A percentile compares a stretch with the other conserved stretches of the same genome.
Evolutionary conservation across 75 land plant genomes (phyloP).

Genomic region (Chamaecyparis obtusa): DNA sequence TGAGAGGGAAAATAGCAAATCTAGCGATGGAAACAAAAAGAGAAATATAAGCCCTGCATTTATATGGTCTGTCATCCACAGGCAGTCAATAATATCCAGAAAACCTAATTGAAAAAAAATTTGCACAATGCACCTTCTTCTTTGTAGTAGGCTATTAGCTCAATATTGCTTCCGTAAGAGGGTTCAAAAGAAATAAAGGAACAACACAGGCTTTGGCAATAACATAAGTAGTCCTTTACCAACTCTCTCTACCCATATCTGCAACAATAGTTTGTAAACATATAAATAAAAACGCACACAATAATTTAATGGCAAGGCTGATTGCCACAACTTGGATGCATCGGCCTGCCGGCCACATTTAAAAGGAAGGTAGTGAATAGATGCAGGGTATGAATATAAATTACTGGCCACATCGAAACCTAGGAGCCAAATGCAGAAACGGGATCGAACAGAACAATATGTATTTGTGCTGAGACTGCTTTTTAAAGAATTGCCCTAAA

Average conservation of each 20-base stretch:
- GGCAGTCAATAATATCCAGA: not conserved
- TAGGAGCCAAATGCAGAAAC: no score
- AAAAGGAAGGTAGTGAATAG: no score
- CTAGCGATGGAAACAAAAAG: not conserved
- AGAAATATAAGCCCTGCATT: not conserved
- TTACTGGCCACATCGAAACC: no score
- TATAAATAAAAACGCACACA: not conserved
- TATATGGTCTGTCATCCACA: not conserved
- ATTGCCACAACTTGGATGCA: not conserved
- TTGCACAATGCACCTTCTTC: not conserved
- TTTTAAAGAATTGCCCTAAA: no score
- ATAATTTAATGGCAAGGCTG: not conserved
- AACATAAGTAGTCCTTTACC: no score
- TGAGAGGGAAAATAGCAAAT: not conserved
- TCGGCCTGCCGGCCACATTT: no score
- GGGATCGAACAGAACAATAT: no score
- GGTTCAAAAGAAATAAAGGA: not conserved
- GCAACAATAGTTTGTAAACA: not conserved
- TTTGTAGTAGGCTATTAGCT: no score
- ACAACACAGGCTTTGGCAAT: no score
- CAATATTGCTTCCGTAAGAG: not conserved
- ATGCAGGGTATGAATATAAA: no score
- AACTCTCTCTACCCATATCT: not conserved
- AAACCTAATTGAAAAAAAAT: not conserved
- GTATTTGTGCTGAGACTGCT: no score